phyloP scores from a whole-genome alignment of 768 basidiomycete species.

The Rhizopogon salebrosus region DNA sequence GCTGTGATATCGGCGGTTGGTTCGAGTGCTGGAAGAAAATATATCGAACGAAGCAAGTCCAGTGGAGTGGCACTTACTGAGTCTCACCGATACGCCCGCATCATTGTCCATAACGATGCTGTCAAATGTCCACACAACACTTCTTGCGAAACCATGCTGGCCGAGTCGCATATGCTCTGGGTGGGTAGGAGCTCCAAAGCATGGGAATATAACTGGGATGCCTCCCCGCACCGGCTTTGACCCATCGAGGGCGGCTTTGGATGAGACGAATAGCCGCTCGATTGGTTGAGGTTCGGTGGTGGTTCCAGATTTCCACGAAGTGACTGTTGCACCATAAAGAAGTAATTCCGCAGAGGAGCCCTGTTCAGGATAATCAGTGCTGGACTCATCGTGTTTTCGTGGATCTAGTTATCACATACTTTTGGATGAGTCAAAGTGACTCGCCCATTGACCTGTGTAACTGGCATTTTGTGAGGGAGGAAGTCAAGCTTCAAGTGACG shows the following conservation, averaged over 20 bases:
- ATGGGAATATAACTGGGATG: slow-evolving; percentile 70
- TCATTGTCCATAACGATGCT: slow-evolving; percentile 61
- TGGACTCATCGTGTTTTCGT: background rate
- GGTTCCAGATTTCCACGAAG: slow-evolving; percentile 73
- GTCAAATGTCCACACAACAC: slow-evolving; percentile 65
- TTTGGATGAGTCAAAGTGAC: slow-evolving; percentile 59
- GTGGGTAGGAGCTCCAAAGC: slow-evolving; percentile 82
- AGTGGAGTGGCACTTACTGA: slow-evolving; percentile 48
- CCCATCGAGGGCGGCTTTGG: slow-evolving; percentile 75
- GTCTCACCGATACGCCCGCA: slow-evolving; percentile 65
- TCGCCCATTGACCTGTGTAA: slow-evolving; percentile 38
- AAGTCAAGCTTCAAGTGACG: background rate
- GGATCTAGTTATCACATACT: slow-evolving; percentile 28
- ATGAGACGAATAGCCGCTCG: slow-evolving; percentile 80
- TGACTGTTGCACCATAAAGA: slow-evolving; percentile 80
- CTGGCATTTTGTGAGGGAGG: slow-evolving; percentile 42
- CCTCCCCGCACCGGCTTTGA: slow-evolving; percentile 67
- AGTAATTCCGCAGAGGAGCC: slow-evolving; percentile 64
- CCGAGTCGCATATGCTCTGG: slow-evolving; percentile 62
- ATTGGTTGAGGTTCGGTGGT: slow-evolving; percentile 27
- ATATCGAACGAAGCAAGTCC: background rate
- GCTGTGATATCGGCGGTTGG: slow-evolving; percentile 54
- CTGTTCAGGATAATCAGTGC: slow-evolving; percentile 28
- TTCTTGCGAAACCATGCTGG: slow-evolving; percentile 94
- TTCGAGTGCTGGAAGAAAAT: slow-evolving; percentile 46